Evolutionary conservation across 2,329 filamentous ascomycete genomes (phyloP), one percentile per base, ranked within the genome.

Genomic region (Teratosphaeriaceae sp.): DNA sequence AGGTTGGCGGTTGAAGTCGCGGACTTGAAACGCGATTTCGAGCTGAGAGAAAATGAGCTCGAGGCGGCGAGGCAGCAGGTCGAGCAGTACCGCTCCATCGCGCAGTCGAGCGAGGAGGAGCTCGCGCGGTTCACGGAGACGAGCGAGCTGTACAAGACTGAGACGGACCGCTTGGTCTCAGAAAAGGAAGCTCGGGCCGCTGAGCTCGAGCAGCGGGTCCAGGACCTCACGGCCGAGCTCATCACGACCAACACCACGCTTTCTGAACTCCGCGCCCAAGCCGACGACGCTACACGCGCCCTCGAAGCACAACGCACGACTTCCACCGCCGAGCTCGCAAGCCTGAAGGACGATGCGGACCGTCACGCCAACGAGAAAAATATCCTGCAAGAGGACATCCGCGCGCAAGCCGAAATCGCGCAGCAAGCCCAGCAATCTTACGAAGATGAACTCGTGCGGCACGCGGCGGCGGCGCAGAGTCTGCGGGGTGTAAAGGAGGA

Each of bases 341-440:
- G 87, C 24, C 71, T 97, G 21, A 92, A 86, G 62, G 88, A 94
- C 37, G 85, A 94, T 53, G 84, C 84, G 45, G 85, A 88, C 52
- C 79, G 85, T 41, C 83, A 90, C 61, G 75, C 80, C 47, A 84
- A 88, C 47, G 83, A 88, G 38, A 82, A 87, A 23, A 82, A 86
- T 52, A 88, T 85, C 60, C 85, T 95, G 60, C 87, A 94, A 60
- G 85, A 94, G 56, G 89, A 97, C 56, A 78, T 97, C 31, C 89
- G 92, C 48, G 83, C 87, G 0, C 92, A 98, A 64, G 89, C 90
- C 21, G 85, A 94, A 34, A 97, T 98, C 57, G 88, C 92, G 2
- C 82, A 88, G 41, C 85, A 88, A 63, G 88, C 92, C 3, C 92
- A 98, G 62, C 84, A 94, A 60, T 89, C 92, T 54, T 98, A 98